Percentiles rank a stretch among this genome's conserved stretches.
phyloP scores from a whole-genome alignment of 2,329 filamentous ascomycete species.

The Cryphonectria naterciae region DNA sequence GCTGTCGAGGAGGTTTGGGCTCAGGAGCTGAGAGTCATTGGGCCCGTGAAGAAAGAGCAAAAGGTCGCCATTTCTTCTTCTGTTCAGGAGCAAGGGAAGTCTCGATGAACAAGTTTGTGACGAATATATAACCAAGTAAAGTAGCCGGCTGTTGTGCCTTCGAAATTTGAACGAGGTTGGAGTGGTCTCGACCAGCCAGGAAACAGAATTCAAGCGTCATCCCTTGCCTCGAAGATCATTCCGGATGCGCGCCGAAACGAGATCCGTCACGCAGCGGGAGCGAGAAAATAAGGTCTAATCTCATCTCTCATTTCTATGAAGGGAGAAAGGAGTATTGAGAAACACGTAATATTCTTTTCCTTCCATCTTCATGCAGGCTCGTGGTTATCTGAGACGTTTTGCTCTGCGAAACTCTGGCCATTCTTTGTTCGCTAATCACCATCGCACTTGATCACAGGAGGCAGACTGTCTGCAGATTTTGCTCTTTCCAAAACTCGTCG shows the following conservation, averaged over 20 bases:
- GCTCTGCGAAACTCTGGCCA: neutral
- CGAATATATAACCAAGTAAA: neutral
- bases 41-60: neutral
- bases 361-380: neutral
- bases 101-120: neutral
- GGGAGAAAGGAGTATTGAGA: neutral
- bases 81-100: neutral
- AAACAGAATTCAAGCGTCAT: neutral
- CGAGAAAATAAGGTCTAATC: neutral
- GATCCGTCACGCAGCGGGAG: neutral
- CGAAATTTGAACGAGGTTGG: neutral
- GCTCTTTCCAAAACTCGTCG: neutral
- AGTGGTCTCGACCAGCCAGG: conserved; percentile 3
- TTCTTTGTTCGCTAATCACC: too few species aligned
- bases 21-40: neutral
- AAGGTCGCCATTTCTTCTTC: neutral
- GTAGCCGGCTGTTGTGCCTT: neutral
- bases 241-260: neutral
- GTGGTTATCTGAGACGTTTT: neutral
- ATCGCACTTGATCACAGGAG: neutral
- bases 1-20: neutral
- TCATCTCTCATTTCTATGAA: neutral
- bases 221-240: conserved; percentile 3
- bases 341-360: neutral
- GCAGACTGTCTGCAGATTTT: conserved; percentile 1